Conservation (phyloP, 345 rosid genomes). For the Draba incana region DNA sequence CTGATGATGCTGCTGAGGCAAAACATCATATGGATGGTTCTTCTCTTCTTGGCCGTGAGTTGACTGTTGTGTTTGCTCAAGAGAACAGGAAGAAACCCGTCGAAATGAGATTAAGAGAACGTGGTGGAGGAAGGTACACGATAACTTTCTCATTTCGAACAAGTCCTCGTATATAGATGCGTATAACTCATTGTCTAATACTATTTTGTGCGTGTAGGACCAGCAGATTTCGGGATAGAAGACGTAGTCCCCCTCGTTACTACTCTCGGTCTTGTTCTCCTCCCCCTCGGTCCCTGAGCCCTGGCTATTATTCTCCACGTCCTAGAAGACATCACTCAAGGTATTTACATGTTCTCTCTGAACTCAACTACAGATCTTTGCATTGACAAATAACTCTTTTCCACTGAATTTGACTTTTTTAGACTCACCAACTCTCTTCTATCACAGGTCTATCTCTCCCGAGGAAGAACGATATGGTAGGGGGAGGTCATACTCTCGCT, state of each 20-base stretch:
- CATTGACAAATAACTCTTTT: not conserved
- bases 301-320: constrained; percentile 61
- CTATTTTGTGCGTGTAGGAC: constrained; percentile 41
- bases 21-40: constrained; percentile 94
- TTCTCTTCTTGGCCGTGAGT: constrained; percentile 83
- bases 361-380: not conserved
- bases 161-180: not conserved
- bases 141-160: constrained; percentile 11
- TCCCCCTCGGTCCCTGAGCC: constrained; percentile 56
- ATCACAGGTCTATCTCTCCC: constrained; percentile 71
- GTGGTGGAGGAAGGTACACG: constrained; percentile 54
- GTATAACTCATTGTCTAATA: not conserved
- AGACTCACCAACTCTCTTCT: constrained; percentile 20
- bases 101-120: constrained; percentile 94
- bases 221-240: constrained; percentile 49
- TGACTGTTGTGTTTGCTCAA: constrained; percentile 96
- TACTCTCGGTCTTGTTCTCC: constrained; percentile 57
- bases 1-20: constrained; percentile 92
- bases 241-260: constrained; percentile 62
- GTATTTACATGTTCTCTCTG: constrained; percentile 41
- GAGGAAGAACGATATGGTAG: constrained; percentile 49
- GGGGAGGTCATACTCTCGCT: constrained; percentile 65
- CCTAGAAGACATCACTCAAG: constrained; percentile 62
- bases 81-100: constrained; percentile 96
- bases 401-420: not conserved